Base-by-base conservation (phyloP, 306 rosid species). In the Fragaria nilgerrensis region DNA sequence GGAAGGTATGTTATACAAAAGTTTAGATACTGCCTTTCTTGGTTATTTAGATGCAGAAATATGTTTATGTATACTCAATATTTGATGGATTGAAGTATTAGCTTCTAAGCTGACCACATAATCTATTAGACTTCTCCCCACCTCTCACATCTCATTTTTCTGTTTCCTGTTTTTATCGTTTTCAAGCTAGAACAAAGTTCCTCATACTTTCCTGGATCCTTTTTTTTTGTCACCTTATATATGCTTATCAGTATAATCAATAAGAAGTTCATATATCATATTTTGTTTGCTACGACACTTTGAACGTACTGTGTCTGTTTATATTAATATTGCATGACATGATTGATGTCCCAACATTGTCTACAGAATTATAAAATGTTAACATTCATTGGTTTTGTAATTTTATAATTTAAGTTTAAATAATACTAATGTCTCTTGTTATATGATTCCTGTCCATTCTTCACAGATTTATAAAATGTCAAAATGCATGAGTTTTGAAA, bases 1-100 rank as follows among this genome's bases (percentile, higher is more conserved):
- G 98, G 67, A 94, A 94, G 97, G 98, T 94, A 85, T 3, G 5
- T 49, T 81, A 23, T 55, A 56, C 17, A 34, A 47, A 62, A 72
- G 58, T n/a, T n/a, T 69, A 13, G 52, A 14, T 34, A 75, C 76
- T 85, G 61, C 52, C 78, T 43, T 47, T 74, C 11, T 37, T 48
- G 48, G 47, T 61, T 1, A 59, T 25, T 23, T 9, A 78, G 39
- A 52, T 58, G 61, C 13, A 71, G 74, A 73, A 55, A 70, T 15
- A 14, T 14, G 59, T 19, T 17, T 50, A 50, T 32, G 45, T 64
- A 64, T 58, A 69, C 47, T 25, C 63, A 29, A 13, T 53, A 36
- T 19, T 20, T 36, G 37, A 36, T 73, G 36, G 58, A 36, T 20
- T 22, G 22, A 72, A 11, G 14, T 19, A 36, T 13, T n/a, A 37